Conservation (phyloP, 139 green algal genomes). For the Diplosphaera chodatii region DNA sequence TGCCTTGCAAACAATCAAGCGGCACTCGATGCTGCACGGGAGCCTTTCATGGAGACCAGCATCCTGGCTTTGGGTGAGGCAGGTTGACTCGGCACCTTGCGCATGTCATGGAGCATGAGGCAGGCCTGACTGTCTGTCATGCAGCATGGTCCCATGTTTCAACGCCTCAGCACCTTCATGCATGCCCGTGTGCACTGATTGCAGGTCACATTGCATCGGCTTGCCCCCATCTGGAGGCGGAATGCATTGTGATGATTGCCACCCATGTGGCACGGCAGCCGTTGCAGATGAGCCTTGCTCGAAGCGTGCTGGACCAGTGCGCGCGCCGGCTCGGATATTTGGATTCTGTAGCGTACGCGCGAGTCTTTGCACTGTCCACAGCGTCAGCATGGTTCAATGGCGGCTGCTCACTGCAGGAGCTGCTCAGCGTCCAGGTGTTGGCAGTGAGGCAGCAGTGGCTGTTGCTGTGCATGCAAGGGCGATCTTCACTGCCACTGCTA, state of each 20-base stretch:
- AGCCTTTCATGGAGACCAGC: conserved; percentile 30
- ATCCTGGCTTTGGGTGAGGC: conserved; percentile 31
- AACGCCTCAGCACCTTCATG: too few species aligned
- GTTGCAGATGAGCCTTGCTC: conserved; percentile 8
- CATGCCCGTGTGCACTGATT: too few species aligned
- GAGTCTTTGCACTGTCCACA: neutral
- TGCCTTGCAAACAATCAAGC: conserved; percentile 2
- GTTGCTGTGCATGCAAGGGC: too few species aligned
- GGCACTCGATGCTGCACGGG: neutral
- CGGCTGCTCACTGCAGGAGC: conserved; percentile 7
- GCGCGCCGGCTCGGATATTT: conserved; percentile 24
- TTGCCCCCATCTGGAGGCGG: conserved; percentile 21
- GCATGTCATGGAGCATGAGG: too few species aligned
- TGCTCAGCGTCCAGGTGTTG: conserved; percentile 8
- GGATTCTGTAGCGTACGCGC: conserved; percentile 15
- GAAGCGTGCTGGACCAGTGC: conserved; percentile 17
- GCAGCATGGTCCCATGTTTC: too few species aligned
- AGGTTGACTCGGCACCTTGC: neutral
- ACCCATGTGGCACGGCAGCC: conserved; percentile 16
- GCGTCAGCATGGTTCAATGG: neutral
- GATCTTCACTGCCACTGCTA: too few species aligned
- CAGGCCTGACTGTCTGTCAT: too few species aligned
- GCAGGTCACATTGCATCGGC: conserved; percentile 19
- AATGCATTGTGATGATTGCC: conserved; percentile 22
- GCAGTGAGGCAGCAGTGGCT: too few species aligned